Base-by-base conservation (phyloP, 2,329 filamentous ascomycete genomes). In the Elsinoe necatrix region DNA sequence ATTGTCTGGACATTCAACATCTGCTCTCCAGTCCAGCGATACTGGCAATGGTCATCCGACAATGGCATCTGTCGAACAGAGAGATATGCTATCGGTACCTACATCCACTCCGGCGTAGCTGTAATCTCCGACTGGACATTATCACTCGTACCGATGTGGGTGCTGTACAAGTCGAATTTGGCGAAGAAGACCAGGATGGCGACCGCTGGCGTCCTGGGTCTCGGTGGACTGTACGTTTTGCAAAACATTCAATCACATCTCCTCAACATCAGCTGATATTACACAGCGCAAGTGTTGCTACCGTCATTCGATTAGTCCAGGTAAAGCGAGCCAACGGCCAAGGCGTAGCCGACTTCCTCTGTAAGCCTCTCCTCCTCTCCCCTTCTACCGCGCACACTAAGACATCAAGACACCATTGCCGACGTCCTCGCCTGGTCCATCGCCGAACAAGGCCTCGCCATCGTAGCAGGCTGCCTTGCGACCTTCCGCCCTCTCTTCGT, bases 361-460 rank as follows among this genome's bases (percentile, higher is more conserved):
- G 54, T 56, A 45, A 18, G 52, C 11, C 20, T 20, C 14, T 11
- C 45, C 7, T 31, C 21, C 16, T 18, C 20, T 9, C 27, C 9
- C 27, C 27, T 9, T 9, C 9, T 29, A 9, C 27, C n/a, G n/a
- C n/a, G n/a, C n/a, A n/a, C n/a, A n/a, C n/a, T n/a, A n/a, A n/a
- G n/a, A n/a, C n/a, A n/a, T n/a, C n/a, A n/a, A 56, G 54, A 56
- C 20, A 56, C 54, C 2, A 47, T 56, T 4, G 23, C 41, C 6
- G 54, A 56, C 27, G 54, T 56, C 8, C 54, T 56, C 18, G 48
- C 42, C 16, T 56, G 54, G 54, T 56, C 54, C 11, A 35, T 56
- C 2, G 42, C 42, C 11, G 54, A 56, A 16, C 39, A 45, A 45
- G 54, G 54, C 14, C 29, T 56, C 14, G 41, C 54, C 18, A 56